Evolutionary conservation across 2,329 filamentous ascomycete species (phyloP).

Genomic region (Exophiala bonariae): DNA sequence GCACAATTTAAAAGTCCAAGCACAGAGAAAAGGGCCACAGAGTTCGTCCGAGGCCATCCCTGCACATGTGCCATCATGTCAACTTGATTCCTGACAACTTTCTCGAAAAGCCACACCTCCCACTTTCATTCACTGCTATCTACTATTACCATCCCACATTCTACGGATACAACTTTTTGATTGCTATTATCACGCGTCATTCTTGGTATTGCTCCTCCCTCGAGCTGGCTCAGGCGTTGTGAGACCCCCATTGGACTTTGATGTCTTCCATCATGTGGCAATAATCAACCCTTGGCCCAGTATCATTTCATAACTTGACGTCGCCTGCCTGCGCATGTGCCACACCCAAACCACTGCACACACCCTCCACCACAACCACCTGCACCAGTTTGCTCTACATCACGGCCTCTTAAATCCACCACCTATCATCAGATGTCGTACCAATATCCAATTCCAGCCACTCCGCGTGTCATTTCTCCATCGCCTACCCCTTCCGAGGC

Average conservation of each 20-base stretch:
- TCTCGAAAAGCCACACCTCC: background rate
- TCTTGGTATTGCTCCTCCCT: background rate
- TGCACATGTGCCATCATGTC: conserved; percentile 13
- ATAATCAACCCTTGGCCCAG: conserved; percentile 1
- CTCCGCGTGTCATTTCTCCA: conserved; percentile 85
- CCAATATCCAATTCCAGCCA: conserved; percentile 66
- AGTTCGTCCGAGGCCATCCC: conserved; percentile 4
- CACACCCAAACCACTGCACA: conserved; percentile 3
- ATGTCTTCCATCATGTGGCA: background rate
- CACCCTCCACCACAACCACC: background rate
- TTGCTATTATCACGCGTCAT: too few species aligned
- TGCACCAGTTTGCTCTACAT: background rate
- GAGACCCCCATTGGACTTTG: background rate
- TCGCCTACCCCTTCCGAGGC: conserved; percentile 71
- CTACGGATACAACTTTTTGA: too few species aligned
- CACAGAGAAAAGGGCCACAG: too few species aligned
- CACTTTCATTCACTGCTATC: too few species aligned
- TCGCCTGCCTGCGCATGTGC: background rate
- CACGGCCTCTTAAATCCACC: background rate
- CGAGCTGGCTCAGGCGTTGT: conserved; percentile 5
- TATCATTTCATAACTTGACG: background rate
- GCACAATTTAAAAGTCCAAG: background rate
- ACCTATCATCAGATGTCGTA: conserved; percentile 40
- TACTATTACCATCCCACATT: too few species aligned
- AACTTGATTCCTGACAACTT: conserved; percentile 10